Evolutionary conservation across 2,329 filamentous ascomycete species (phyloP).

Genomic region (Verruconis gallopava): DNA sequence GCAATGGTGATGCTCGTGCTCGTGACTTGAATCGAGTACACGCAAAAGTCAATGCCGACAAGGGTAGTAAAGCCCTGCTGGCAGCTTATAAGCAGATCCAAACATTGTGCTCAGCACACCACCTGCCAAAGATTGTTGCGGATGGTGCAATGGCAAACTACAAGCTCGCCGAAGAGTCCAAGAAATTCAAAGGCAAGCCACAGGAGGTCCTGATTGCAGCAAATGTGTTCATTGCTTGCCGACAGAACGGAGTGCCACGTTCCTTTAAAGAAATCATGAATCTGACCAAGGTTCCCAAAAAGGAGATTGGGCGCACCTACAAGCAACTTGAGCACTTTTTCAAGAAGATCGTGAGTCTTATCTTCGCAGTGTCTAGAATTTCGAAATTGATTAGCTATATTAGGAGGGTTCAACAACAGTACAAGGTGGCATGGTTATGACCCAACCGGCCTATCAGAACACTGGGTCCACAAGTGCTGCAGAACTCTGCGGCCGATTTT

Average conservation of each 20-base stretch:
- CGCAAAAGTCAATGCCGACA: constrained; percentile 69
- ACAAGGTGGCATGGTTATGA: constrained; percentile 29
- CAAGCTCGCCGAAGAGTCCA: constrained; percentile 86
- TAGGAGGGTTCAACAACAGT: constrained; percentile 17
- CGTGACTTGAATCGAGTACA: constrained; percentile 72
- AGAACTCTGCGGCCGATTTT: constrained; percentile 81
- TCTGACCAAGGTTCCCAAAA: constrained; percentile 87
- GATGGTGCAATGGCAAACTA: constrained; percentile 91
- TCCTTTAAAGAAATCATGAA: constrained; percentile 93
- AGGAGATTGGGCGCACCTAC: constrained; percentile 93
- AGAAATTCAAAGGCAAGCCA: constrained; percentile 89
- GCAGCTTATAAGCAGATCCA: constrained; percentile 82
- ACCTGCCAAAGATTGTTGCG: constrained; percentile 65
- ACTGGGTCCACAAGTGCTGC: constrained; percentile 67
- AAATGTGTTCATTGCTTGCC: constrained; percentile 95
- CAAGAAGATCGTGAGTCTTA: too few relatives aligned
- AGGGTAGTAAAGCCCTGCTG: constrained; percentile 68
- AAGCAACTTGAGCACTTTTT: constrained; percentile 86
- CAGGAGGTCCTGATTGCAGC: constrained; percentile 89
- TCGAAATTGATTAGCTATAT: too few relatives aligned
- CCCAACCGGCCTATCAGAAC: constrained; percentile 51
- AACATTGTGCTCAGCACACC: constrained; percentile 71
- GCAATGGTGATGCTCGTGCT: constrained; percentile 56
- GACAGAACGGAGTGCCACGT: constrained; percentile 66
- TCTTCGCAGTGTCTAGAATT: too few relatives aligned